Evolutionary conservation across 2,329 filamentous ascomycete genomes (phyloP).

Genomic region (Chrysosporium keratinophilum): DNA sequence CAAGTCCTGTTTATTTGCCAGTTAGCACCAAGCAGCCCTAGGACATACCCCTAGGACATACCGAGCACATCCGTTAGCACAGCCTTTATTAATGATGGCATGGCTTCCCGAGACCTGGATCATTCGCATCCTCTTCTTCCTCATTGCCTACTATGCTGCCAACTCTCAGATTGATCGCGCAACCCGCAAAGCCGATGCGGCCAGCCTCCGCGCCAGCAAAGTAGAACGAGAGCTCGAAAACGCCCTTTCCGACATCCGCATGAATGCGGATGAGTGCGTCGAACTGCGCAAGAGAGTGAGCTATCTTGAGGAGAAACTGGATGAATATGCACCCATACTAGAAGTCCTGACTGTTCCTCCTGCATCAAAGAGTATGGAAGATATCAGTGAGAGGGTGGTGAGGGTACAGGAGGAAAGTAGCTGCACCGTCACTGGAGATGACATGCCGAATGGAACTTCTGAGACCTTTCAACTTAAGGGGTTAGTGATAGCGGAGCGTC

Average conservation of each 20-base stretch:
- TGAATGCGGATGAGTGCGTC: constrained; percentile 4
- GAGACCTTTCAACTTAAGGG: too few relatives aligned
- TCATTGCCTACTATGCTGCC: constrained; percentile 1
- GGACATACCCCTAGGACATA: not conserved
- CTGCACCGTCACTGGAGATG: not conserved
- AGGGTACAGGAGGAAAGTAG: not conserved
- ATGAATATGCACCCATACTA: constrained; percentile 6
- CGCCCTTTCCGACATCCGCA: not conserved
- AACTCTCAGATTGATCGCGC: constrained; percentile 4
- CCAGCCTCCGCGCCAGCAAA: not conserved
- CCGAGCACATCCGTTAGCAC: too few relatives aligned
- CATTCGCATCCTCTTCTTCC: constrained; percentile 5
- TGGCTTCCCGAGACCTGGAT: constrained; percentile 5
- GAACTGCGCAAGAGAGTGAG: constrained; percentile 8
- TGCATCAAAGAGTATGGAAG: not conserved
- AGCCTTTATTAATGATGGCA: not conserved
- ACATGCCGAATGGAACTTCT: too few relatives aligned
- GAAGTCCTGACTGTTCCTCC: constrained; percentile 2
- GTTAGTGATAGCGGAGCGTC: too few relatives aligned
- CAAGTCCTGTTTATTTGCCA: not conserved
- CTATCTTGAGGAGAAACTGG: constrained; percentile 11
- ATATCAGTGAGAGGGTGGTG: not conserved
- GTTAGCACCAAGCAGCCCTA: not conserved
- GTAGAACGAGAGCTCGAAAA: constrained; percentile 1
- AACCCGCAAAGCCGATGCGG: constrained; percentile 4